phyloP scores from a whole-genome alignment of 2,329 filamentous ascomycete genomes.

The Pezicula carpinea region DNA sequence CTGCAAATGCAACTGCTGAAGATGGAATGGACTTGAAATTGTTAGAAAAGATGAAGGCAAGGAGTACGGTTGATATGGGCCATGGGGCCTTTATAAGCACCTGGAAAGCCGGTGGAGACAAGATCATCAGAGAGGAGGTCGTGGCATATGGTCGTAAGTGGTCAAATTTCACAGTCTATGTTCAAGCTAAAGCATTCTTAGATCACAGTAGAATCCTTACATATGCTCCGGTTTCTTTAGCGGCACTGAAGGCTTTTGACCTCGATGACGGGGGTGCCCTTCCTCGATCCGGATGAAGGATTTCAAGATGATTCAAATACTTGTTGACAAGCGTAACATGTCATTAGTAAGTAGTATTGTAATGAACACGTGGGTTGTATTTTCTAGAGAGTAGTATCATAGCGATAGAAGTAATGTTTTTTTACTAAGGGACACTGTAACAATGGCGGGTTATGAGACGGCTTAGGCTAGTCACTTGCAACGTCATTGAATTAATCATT shows the following conservation, averaged over 20 bases:
- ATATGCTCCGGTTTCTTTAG: slow-evolving; percentile 58
- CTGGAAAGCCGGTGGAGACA: slow-evolving; percentile 25
- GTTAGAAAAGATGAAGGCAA: slow-evolving; percentile 26
- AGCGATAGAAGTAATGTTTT: no score
- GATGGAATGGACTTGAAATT: slow-evolving; percentile 24
- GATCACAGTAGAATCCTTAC: slow-evolving; percentile 68
- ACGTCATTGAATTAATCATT: no score
- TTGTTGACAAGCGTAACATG: no score
- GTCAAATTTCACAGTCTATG: background rate
- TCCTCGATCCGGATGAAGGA: slow-evolving; percentile 7
- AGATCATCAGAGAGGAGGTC: slow-evolving; percentile 28
- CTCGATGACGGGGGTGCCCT: slow-evolving; percentile 24
- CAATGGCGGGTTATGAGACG: no score
- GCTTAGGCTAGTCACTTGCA: no score
- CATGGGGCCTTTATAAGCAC: slow-evolving; percentile 28
- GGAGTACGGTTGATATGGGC: slow-evolving; percentile 26
- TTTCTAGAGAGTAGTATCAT: no score
- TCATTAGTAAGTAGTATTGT: no score
- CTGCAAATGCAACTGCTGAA: slow-evolving; percentile 46
- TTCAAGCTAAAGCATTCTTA: slow-evolving; percentile 28
- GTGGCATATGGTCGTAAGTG: slow-evolving; percentile 27
- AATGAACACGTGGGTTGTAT: no score
- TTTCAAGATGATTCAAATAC: background rate
- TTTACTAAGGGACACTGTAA: no score
- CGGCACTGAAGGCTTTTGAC: slow-evolving; percentile 62